Conservation (phyloP, 176 grass and related monocot genomes). For the Tillandsia leiboldiana region DNA sequence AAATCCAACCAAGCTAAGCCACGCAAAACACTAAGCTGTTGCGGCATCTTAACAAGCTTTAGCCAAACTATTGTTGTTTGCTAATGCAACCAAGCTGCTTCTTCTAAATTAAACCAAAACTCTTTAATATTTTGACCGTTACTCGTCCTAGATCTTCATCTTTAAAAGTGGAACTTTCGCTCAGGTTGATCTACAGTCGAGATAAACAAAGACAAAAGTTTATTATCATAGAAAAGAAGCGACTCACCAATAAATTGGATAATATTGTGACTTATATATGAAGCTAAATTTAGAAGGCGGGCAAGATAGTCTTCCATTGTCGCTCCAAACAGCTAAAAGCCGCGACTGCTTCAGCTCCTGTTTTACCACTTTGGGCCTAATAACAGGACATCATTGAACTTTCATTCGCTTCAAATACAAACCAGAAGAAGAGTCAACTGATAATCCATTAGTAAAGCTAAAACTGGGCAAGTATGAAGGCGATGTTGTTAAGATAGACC, state of each 20-base stretch:
- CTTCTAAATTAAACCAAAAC: no score
- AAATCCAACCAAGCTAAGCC: no score
- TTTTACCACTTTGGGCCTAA: constrained; percentile 23
- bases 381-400: background rate
- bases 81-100: no score
- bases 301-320: constrained; percentile 60
- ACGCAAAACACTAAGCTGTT: background rate
- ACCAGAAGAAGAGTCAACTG: background rate
- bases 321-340: constrained; percentile 11
- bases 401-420: background rate
- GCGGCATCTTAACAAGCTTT: no score
- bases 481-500: no score
- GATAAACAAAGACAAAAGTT: background rate
- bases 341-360: background rate
- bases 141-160: no score
- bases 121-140: no score
- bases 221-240: background rate
- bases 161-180: no score
- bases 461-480: no score
- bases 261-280: constrained; percentile 44
- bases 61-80: no score
- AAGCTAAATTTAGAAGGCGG: constrained; percentile 44
- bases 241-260: constrained; percentile 41
- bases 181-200: no score
- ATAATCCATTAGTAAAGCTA: no score